Evolutionary conservation across 768 basidiomycete species (phyloP).

Genomic region (Lactifluus subvellereus): DNA sequence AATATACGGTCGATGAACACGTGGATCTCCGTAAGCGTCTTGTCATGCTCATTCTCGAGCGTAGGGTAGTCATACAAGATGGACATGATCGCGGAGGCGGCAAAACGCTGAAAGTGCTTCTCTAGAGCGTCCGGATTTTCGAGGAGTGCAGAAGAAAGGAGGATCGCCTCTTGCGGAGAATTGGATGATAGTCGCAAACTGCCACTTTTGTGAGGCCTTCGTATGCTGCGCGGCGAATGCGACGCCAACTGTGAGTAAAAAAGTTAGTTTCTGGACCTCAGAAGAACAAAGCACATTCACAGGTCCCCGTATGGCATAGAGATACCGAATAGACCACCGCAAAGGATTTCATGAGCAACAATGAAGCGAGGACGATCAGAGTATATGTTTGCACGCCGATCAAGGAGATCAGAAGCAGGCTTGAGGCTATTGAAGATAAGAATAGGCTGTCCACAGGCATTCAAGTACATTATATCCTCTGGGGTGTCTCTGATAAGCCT

Average conservation of each 20-base stretch:
- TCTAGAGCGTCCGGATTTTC: background rate
- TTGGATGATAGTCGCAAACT: slow-evolving; percentile 7
- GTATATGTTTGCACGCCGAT: too few relatives aligned
- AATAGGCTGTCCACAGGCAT: background rate
- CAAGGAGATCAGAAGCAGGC: too few relatives aligned
- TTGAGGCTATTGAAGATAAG: background rate
- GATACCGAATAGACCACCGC: too few relatives aligned
- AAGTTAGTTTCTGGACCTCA: background rate
- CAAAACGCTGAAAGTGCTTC: slow-evolving; percentile 3
- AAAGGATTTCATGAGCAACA: too few relatives aligned
- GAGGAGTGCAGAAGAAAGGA: slow-evolving; percentile 3
- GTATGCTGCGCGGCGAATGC: slow-evolving; percentile 2
- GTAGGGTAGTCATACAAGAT: background rate
- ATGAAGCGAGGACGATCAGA: too few relatives aligned
- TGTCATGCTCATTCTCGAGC: too few relatives aligned
- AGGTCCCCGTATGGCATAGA: too few relatives aligned
- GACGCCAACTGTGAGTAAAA: slow-evolving; percentile 9
- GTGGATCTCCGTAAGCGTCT: background rate
- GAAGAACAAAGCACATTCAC: background rate
- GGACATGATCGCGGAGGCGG: slow-evolving; percentile 12
- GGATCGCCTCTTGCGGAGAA: background rate
- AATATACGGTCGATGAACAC: background rate
- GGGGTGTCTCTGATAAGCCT: background rate
- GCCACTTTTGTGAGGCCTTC: slow-evolving; percentile 11
- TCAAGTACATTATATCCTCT: slow-evolving; percentile 2